Evolutionary conservation across 306 rosid genomes (phyloP), one percentile per base, ranked within the genome.

Genomic region (Ormosia emarginata): DNA sequence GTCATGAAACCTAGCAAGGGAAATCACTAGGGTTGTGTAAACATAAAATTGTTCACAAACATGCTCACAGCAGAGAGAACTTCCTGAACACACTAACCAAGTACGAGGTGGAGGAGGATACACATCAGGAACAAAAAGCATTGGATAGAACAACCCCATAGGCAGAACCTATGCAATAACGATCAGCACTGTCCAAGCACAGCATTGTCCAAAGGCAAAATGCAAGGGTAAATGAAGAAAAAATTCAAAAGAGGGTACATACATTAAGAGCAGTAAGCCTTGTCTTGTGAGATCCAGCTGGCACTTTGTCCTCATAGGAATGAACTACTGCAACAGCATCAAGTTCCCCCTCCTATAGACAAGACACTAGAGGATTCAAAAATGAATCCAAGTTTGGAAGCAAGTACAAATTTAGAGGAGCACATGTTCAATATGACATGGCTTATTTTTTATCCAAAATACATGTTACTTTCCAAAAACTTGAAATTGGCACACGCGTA

Each of bases 81-180:
- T 74, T 70, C 67, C 71, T 13, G 59, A 67, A 74, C 43, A 69
- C 40, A 85, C 95, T 75, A 70, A 95, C 98, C 98, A 95, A 58
- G 91, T 82, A 39, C 99, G 94, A n/a, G 97, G 97, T 59, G 99
- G 96, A 33, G 93, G 93, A 85, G 98, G 99, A 93, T 87, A 95
- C 80, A 90, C 91, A 44, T 95, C 97, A 17, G 98, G 98, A 85
- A 88, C 97, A 82, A 95, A 84, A 77, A 95, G 96, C 82, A 11
- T 89, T 81, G 99, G 99, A 85, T 83, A 88, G 88, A 95, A 93
- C 92, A 95, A 82, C 77, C 99, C 99, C 98, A 95, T 92, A 4
- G 99, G 97, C 74, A 97, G 98, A 79, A 95, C 99, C 99, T 93
- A 52, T 40, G 37, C 73, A 67, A 47, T 9, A 81, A 63, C 47